phyloP scores from a whole-genome alignment of 768 basidiomycete species.

The Boletus sp. region DNA sequence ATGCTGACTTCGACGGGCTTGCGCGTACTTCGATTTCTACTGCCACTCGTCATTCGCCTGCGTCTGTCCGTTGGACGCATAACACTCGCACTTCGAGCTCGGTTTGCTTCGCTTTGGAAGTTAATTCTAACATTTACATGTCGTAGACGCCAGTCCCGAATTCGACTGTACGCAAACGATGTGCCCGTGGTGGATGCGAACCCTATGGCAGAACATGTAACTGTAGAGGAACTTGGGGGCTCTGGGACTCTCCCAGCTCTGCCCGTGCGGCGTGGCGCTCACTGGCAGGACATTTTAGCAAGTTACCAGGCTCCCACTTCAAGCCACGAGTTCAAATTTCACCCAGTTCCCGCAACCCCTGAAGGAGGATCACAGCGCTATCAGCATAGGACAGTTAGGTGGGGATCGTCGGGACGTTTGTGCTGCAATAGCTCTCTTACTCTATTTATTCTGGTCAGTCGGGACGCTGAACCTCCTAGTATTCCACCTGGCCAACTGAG shows the following conservation, averaged over 20 bases:
- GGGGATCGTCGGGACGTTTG: not conserved
- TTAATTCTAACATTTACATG: not conserved
- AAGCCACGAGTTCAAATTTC: not conserved
- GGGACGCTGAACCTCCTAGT: not conserved
- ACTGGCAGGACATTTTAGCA: not conserved
- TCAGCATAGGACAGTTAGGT: not conserved
- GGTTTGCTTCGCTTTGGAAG: conserved; percentile 3
- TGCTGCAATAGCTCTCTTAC: not conserved
- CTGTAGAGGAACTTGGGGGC: not conserved
- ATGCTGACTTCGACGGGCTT: not conserved
- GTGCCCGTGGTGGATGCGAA: not conserved
- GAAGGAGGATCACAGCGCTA: conserved; percentile 14
- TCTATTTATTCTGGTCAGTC: not conserved
- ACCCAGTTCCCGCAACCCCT: not conserved
- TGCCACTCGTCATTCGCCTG: conserved; percentile 4
- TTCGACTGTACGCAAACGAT: not conserved
- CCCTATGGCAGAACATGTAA: not conserved
- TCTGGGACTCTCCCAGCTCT: conserved; percentile 1
- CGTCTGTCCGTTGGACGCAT: not conserved
- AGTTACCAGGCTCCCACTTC: not conserved
- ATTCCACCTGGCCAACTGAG: conserved; percentile 8
- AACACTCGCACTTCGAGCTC: not conserved
- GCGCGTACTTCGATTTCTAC: not conserved
- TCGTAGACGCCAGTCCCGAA: not conserved
- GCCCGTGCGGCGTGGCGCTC: not conserved